Percentiles rank a stretch among this genome's conserved stretches.
phyloP scores from a whole-genome alignment of 2,329 filamentous ascomycete species.

The Beauveria pseudobassiana region DNA sequence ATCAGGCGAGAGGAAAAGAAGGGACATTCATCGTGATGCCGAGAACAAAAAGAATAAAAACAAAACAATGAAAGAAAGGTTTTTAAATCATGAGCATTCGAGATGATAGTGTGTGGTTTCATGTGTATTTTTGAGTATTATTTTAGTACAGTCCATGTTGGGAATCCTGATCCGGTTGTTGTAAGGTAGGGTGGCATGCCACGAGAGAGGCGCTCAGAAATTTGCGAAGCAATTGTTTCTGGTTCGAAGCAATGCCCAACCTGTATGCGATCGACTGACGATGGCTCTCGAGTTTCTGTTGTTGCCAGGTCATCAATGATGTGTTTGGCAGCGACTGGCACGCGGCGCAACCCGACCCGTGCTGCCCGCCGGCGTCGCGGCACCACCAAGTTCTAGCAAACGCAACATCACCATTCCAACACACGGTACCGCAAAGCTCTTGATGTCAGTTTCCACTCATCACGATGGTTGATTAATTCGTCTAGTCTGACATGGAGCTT shows the following conservation, averaged over 20 bases:
- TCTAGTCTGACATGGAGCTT: neutral
- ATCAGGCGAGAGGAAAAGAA: too few species aligned
- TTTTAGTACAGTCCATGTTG: too few species aligned
- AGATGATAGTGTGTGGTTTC: too few species aligned
- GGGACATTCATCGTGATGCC: too few species aligned
- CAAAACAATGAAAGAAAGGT: accelerated
- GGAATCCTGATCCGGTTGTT: too few species aligned
- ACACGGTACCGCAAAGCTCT: neutral
- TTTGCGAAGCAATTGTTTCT: neutral
- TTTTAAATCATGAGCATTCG: too few species aligned
- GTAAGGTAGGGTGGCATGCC: too few species aligned
- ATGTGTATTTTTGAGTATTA: too few species aligned
- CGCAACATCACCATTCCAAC: neutral
- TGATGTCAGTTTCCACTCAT: neutral
- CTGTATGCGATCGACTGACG: neutral
- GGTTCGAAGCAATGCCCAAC: too few species aligned
- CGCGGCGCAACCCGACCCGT: neutral
- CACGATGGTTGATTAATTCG: neutral
- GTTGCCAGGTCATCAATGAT: neutral
- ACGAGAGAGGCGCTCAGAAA: neutral
- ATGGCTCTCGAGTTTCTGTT: neutral
- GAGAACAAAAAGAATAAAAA: too few species aligned
- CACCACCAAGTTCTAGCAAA: neutral
- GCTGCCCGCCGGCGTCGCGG: neutral
- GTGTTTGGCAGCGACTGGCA: neutral